Evolutionary conservation across 2,329 filamentous ascomycete genomes (phyloP), one percentile per base, ranked within the genome.

Genomic region (Arthrinium puccinioides): DNA sequence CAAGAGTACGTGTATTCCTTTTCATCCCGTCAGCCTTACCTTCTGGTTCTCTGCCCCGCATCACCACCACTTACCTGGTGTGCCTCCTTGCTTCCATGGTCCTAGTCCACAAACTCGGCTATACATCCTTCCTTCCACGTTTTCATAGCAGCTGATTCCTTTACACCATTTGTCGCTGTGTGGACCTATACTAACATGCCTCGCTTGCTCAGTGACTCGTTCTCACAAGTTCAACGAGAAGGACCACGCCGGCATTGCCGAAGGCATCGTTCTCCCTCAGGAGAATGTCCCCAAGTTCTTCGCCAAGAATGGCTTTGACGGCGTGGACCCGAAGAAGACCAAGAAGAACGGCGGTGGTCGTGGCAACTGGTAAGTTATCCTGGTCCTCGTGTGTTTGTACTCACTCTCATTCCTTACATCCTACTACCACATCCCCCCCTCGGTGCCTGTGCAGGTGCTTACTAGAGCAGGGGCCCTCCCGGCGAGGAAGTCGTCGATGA

Each of bases 341-440:
- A 98, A 98, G 81, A 98, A 98, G 72, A 86, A 94, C 56, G 90
- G 90, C 46, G 84, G 77, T 50, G 90, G 90, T 50, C 89, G 86
- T 64, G 87, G 84, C 58, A 96, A 96, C 65, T 98, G 90, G 90
- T 95, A 76, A 63, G 82, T 55, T 42, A 20, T 15, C 18, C 6
- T 36, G n/a, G n/a, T n/a, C n/a, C n/a, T n/a, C 43, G 40, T 24
- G 8, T 25, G 30, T 26, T 9, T 23, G 24, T 20, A 9, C 15
- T 9, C 28, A 9, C n/a, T n/a, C n/a, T n/a, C n/a, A n/a, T n/a
- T n/a, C n/a, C n/a, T n/a, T n/a, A n/a, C n/a, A 15, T 27, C 9
- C 27, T 19, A 8, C 8, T 2, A 16, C 18, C 21, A 30, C 18
- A 7, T 31, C 19, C 15, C 15, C 23, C 4, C n/a, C n/a, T 16